A percentile compares a stretch with the other conserved stretches of the same genome.
Conservation (phyloP, 345 rosid species). For the Syzygium jambos region DNA sequence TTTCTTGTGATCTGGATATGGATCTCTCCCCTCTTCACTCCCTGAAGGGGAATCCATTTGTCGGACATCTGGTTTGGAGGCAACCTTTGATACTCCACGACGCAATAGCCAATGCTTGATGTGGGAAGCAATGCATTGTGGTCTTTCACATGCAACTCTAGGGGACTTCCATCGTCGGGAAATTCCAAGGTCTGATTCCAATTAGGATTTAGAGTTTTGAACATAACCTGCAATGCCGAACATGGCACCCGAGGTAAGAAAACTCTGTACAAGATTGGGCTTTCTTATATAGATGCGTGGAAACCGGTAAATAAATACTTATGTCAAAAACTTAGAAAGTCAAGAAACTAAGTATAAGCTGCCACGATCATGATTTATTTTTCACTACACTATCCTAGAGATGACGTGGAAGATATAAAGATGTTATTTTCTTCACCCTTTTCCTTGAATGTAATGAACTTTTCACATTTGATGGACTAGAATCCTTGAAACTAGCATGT, state of each 20-base stretch:
- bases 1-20: slow-evolving; percentile 67
- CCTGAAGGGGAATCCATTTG: slow-evolving; percentile 98
- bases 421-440: not conserved
- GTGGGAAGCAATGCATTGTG: slow-evolving; percentile 77
- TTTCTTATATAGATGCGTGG: not conserved
- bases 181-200: slow-evolving; percentile 95
- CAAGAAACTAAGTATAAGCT: not conserved
- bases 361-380: not conserved
- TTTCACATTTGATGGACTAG: not conserved
- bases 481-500: not conserved
- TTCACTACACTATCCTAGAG: not conserved
- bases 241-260: not conserved
- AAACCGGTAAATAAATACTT: not conserved
- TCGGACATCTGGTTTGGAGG: slow-evolving; percentile 73
- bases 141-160: slow-evolving; percentile 80
- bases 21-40: slow-evolving; percentile 84
- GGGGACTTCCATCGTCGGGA: slow-evolving; percentile 70
- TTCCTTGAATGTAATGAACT: not conserved
- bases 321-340: not conserved
- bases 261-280: not conserved
- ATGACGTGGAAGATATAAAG: not conserved
- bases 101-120: slow-evolving; percentile 75
- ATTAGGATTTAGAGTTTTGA: slow-evolving; percentile 62
- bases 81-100: slow-evolving; percentile 78
- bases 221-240: slow-evolving; percentile 47